Evolutionary conservation across 176 grass and related monocot genomes (phyloP).

Genomic region (Areca catechu): DNA sequence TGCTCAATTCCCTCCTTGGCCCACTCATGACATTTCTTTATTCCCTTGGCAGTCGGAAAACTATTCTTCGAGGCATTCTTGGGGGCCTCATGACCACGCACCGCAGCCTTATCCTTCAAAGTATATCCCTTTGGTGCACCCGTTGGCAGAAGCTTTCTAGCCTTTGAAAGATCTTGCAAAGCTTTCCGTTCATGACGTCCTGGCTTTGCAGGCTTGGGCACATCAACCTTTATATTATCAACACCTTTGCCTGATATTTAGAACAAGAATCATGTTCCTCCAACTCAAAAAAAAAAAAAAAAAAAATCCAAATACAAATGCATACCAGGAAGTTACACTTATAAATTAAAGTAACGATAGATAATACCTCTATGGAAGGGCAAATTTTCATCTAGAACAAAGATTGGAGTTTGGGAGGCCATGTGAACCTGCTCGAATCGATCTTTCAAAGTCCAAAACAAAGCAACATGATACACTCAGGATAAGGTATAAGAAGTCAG

Average conservation of each 20-base stretch:
- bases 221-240: background rate
- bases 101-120: conserved; percentile 5
- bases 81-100: background rate
- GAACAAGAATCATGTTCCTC: background rate
- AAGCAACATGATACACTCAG: too few species aligned
- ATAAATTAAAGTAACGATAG: background rate
- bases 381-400: conserved; percentile 22
- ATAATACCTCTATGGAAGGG: conserved; percentile 4
- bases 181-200: conserved; percentile 4
- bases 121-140: background rate
- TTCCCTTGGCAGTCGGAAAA: conserved; percentile 1
- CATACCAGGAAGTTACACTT: background rate
- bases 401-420: background rate
- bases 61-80: background rate
- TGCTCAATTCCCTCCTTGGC: conserved; percentile 15
- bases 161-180: conserved; percentile 14
- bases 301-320: background rate
- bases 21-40: conserved; percentile 14
- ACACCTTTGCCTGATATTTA: conserved; percentile 3
- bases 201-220: background rate
- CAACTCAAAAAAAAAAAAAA: background rate
- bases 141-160: background rate
- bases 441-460: background rate
- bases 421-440: background rate
- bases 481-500: too few species aligned